Conservation (phyloP, 2,329 filamentous ascomycete species). For the Claviceps spartinae region DNA sequence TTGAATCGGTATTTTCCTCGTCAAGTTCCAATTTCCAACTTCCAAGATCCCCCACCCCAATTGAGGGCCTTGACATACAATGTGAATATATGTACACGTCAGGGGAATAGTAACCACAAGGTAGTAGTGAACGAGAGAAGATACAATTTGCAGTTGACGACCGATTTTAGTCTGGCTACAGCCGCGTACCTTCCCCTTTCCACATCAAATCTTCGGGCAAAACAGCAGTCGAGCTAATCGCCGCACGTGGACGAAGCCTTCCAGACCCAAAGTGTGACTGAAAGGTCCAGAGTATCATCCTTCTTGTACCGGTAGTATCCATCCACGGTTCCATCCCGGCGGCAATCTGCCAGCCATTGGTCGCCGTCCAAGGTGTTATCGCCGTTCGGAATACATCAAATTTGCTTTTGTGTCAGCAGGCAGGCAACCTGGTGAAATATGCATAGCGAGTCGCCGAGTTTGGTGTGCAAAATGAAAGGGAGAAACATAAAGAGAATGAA, state of each 20-base stretch:
- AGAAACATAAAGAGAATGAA: not conserved
- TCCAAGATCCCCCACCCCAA: no score
- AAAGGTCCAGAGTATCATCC: not conserved
- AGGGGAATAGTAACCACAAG: not conserved
- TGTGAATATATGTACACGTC: not conserved
- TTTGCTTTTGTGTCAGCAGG: not conserved
- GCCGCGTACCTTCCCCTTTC: no score
- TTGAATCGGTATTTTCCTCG: no score
- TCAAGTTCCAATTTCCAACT: no score
- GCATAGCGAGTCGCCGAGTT: not conserved
- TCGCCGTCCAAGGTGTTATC: not conserved
- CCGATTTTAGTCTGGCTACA: no score
- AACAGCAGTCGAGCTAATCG: no score
- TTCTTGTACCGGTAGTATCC: not conserved
- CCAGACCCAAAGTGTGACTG: not conserved
- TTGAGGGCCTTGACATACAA: not conserved
- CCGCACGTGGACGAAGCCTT: not conserved
- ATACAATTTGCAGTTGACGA: no score
- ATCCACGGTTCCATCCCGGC: not conserved
- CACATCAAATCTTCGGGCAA: no score
- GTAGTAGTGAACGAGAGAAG: no score
- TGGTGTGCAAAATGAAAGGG: not conserved
- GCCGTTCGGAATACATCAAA: not conserved
- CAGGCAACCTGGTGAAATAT: not conserved
- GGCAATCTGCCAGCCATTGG: not conserved